Evolutionary conservation across 139 green algal genomes (phyloP), one percentile per base, ranked within the genome.

Genomic region (Auxenochlorella pyrenoidosa): DNA sequence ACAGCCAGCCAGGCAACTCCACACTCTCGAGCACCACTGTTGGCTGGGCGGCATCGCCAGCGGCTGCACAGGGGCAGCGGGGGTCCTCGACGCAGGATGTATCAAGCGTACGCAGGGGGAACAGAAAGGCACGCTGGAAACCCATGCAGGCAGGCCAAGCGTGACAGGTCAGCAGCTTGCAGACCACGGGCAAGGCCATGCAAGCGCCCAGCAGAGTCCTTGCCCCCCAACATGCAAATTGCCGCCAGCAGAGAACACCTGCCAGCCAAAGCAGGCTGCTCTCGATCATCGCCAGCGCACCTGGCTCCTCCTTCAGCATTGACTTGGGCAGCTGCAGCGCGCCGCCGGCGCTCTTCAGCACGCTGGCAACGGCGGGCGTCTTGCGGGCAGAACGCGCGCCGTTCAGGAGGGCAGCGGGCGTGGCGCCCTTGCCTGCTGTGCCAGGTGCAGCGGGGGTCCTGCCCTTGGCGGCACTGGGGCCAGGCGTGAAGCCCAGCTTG

Each of bases 1-100:
- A 91, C 34, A 91, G 44, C 88, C 88, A 91, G 24, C 38, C 71
- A 38, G 88, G 88, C 47, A 91, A 51, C 83, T 89, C 65, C 47
- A 91, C 85, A 59, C 86, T 75, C 32, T 91, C 79, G 21, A 91
- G 51, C 28, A 91, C 76, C 34, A 88, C 71, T 22, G 34, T 73
- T 41, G 59, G 54, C 54, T 63, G 36, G 24, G 73, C 18, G 19
- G 22, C 58, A 26, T 19, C 70, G 1, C 58, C 36, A 36, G 68
- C 68, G 36, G 47, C 82, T 81, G 36, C 34, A 59, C 26, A 60
- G 34, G 70, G 34, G 34, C 5, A 28, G 30, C 43, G 8, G 21
- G 79, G 3, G 38, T 36, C 24, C 34, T 34, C 26, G 15, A 76
- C 8, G 38, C 72, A 78, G 22, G 21, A 28, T 51, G 38, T 26